Conservation (phyloP, 139 green algal species). For the Diplosphaera chodatii region DNA sequence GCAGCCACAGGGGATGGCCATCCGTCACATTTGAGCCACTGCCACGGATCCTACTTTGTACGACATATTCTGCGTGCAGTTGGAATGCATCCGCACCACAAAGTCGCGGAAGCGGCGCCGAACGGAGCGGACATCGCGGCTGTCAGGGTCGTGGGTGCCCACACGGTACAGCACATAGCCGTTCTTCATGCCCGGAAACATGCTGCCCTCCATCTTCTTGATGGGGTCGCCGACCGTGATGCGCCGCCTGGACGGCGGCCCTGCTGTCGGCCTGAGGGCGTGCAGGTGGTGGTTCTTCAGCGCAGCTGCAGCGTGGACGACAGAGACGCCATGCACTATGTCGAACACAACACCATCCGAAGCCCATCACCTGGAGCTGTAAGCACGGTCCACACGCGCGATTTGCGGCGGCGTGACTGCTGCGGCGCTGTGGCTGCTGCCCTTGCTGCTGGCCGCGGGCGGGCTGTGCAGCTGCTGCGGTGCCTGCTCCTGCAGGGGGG, state of each 20-base stretch:
- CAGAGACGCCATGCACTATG: no score
- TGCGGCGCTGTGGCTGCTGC: slow-evolving; percentile 55
- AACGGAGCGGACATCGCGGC: slow-evolving; percentile 30
- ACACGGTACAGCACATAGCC: slow-evolving; percentile 62
- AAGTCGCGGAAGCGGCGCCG: slow-evolving; percentile 76
- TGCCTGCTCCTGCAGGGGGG: neutral
- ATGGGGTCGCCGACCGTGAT: slow-evolving; percentile 66
- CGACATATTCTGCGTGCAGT: no score
- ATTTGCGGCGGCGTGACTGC: slow-evolving; percentile 11
- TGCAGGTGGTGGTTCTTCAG: no score
- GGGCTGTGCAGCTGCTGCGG: neutral
- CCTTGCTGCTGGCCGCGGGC: slow-evolving; percentile 32
- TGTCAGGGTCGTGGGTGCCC: slow-evolving; percentile 20
- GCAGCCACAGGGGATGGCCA: no score
- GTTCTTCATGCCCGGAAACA: slow-evolving; percentile 46
- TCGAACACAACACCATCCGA: no score
- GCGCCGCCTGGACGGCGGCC: slow-evolving; percentile 11
- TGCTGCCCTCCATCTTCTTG: slow-evolving; percentile 34
- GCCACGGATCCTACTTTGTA: no score
- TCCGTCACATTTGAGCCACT: no score
- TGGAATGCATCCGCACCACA: slow-evolving; percentile 45
- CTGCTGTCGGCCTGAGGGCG: neutral
- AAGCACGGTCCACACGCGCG: neutral
- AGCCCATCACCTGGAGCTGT: neutral
- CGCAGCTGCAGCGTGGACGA: no score